Percentiles rank a stretch among this genome's conserved stretches.
Conservation (phyloP, 148 eudicot genomes). For the Silene uniflora region DNA sequence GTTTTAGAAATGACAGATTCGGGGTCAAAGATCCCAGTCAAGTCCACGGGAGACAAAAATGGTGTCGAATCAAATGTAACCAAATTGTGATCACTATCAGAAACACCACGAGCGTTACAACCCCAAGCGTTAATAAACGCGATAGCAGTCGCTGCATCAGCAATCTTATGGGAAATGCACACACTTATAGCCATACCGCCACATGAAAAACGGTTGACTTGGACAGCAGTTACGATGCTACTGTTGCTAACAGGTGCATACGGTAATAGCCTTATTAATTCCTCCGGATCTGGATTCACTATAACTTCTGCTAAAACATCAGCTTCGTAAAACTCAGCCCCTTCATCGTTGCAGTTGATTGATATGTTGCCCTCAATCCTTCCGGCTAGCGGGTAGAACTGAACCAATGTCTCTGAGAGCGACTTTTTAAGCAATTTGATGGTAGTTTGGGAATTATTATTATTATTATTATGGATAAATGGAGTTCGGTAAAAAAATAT, state of each 20-base stretch:
- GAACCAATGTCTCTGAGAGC: conserved; percentile 26
- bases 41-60: background rate
- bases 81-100: background rate
- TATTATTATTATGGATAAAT: background rate
- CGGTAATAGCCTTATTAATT: conserved; percentile 8
- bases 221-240: conserved; percentile 19
- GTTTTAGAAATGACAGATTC: background rate
- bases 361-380: conserved; percentile 14
- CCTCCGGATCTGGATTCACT: background rate
- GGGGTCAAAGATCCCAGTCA: background rate
- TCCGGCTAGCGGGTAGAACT: conserved; percentile 39
- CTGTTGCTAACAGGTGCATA: background rate
- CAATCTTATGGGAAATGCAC: background rate
- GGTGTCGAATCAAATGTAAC: conserved; percentile 7
- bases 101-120: too few species aligned
- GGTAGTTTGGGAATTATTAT: background rate
- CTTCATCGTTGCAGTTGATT: conserved; percentile 33
- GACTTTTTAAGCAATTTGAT: conserved; percentile 24
- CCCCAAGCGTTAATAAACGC: too few species aligned
- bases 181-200: conserved; percentile 30
- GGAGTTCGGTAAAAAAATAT: conserved; percentile 28
- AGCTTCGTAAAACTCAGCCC: conserved; percentile 28
- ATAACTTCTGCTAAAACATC: conserved; percentile 16
- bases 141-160: too few species aligned
- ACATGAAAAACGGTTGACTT: conserved; percentile 25